These are phyloP conservation scores for Cucumis melo DNA, from an alignment of 306 rosid species.

Conservation along the genomic window DNA sequence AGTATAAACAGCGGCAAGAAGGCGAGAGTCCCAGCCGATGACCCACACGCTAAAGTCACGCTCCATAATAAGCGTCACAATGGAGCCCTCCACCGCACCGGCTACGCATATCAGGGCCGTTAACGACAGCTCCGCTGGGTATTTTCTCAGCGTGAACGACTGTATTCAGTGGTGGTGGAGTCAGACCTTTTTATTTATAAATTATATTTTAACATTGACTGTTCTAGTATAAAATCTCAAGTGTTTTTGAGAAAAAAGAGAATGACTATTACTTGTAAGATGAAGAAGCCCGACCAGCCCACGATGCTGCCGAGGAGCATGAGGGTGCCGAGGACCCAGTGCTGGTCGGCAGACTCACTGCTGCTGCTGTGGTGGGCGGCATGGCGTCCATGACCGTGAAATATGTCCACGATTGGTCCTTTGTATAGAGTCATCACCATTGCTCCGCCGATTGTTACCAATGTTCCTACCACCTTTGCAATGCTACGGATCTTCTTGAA, in stretches of 20 bases:
- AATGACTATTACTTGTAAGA: constrained; percentile 41
- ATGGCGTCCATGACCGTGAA: constrained; percentile 24
- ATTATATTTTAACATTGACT: no score
- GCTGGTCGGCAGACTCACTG: constrained; percentile 30
- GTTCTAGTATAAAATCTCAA: no score
- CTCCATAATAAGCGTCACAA: constrained; percentile 51
- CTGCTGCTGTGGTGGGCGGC: constrained; percentile 6
- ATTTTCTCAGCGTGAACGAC: constrained; percentile 81
- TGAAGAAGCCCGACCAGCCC: constrained; percentile 91
- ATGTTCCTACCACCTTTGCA: constrained; percentile 79
- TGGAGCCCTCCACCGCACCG: constrained; percentile 71
- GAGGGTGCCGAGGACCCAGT: constrained; percentile 58
- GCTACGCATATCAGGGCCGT: constrained; percentile 74
- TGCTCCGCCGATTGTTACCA: constrained; percentile 71
- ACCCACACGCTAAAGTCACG: constrained; percentile 64
- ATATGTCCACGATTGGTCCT: constrained; percentile 58
- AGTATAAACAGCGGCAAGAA: constrained; percentile 80
- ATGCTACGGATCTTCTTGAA: constrained; percentile 47
- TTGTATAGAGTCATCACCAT: constrained; percentile 96
- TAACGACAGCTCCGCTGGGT: constrained; percentile 89
- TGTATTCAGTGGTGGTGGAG: neutral
- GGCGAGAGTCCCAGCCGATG: constrained; percentile 94
- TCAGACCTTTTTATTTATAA: no score
- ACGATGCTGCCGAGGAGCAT: constrained; percentile 55
- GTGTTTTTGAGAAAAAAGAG: no score